Conservation (phyloP, 2,329 filamentous ascomycete species). For the Aspergillus sp. region DNA sequence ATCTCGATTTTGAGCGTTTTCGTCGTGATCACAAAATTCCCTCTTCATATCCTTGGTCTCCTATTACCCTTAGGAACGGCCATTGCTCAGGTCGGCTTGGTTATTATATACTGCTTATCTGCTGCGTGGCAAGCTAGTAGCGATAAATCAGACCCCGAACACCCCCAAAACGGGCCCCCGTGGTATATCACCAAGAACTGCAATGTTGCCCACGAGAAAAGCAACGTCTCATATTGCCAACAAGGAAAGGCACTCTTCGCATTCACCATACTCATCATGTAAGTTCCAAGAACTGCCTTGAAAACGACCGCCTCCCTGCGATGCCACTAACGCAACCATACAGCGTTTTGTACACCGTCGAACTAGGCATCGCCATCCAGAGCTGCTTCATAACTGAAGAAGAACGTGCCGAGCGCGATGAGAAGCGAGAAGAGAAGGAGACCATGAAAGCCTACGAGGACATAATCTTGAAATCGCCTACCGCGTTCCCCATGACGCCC, state of each 20-base stretch:
- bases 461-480: conserved; percentile 40
- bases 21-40: conserved; percentile 58
- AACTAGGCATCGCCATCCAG: conserved; percentile 49
- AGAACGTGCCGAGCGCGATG: conserved; percentile 34
- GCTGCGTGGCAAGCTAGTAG: conserved; percentile 56
- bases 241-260: conserved; percentile 61
- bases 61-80: conserved; percentile 58
- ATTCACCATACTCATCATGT: conserved; percentile 57
- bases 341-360: conserved; percentile 52
- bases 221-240: conserved; percentile 55
- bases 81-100: conserved; percentile 51
- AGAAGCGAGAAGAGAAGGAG: conserved; percentile 36
- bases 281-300: conserved; percentile 22
- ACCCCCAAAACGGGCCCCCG: conserved; percentile 55
- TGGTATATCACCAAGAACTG: conserved; percentile 67
- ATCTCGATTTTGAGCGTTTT: conserved; percentile 62
- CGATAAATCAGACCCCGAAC: conserved; percentile 58
- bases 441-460: conserved; percentile 43
- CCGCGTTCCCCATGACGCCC: conserved; percentile 33
- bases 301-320: too few relatives aligned
- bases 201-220: conserved; percentile 48
- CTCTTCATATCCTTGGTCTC: conserved; percentile 57
- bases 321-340: conserved; percentile 11
- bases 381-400: conserved; percentile 47
- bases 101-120: conserved; percentile 56